Evolutionary conservation across 192 early-diverging fungal genomes (phyloP), one percentile per base, ranked within the genome.

Genomic region (Piromyces sp.): DNA sequence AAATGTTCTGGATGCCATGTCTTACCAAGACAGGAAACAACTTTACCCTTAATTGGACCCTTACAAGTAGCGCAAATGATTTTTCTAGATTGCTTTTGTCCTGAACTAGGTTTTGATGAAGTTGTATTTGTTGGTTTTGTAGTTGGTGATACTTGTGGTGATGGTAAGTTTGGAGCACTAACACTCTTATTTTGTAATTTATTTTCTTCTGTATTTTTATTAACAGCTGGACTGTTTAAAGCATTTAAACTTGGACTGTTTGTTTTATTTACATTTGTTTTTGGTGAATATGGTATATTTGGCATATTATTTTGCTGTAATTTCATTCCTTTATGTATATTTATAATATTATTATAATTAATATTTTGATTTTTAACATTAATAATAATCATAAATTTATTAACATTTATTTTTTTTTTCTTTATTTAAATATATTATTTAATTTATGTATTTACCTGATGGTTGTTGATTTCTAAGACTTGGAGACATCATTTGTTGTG

Each of bases 1-100:
- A 85, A 85, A 79, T 85, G 85, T 33, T 85, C 83, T 13, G 83
- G 83, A 58, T 85, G 85, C 40, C 37, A 86, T 17, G 82, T 83
- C 28, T 80, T 40, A 38, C 84, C 84, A 78, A 86, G 79, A n/a
- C 51, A 68, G 5, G 51, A 68, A 68, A 68, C 51, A 68, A 68
- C 51, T 11, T 68, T 68, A 11, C 51, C 51, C 9, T 28, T 68
- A 68, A 68, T 68, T 68, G 19, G 51, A 26, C 9, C 26, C n/a
- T 68, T 68, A 68, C 51, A 68, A 68, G 51, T 68, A 5, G 51
- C 22, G n/a, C 51, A 68, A 68, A 68, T n/a, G n/a, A 68, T 68
- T 68, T 68, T 68, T 68, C 51, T 68, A 5, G 22, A 17, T n/a
- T 26, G 51, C 9, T 68, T 68, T 68, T 68, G 42, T 15, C 42